Base-by-base conservation (phyloP, 192 early-diverging fungal genomes). In the Dimargaris cristalligena region DNA sequence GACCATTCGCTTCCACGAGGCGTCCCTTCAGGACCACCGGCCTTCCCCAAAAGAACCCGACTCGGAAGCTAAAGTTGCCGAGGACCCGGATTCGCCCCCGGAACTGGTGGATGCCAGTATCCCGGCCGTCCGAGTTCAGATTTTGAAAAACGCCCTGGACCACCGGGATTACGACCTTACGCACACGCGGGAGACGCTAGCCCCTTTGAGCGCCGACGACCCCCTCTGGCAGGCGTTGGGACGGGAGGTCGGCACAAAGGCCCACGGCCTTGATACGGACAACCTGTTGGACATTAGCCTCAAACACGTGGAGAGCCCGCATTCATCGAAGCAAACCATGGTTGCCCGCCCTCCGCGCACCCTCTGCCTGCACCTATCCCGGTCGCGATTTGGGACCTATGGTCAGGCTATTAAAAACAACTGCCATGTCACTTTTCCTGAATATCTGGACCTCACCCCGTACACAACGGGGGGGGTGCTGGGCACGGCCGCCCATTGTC, bases 301-400 rank as follows among this genome's bases (percentile, higher is more conserved):
- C 33, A 57, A 31, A 13, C 52, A 44, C n/a, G 68, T 66, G 35
- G 62, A 52, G 23, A 63, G 64, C 3, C 60, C 68, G 25, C 28
- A 59, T 34, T 74, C 87, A 6, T 82, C 78, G 2, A 90, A 90
- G 60, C 87, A 90, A 58, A 83, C 83, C 14, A 83, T 90, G 78
- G 80, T 97, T 69, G 93, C 88, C 8, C 82, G 84, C 30, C 77
- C 90, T 1, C 93, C 93, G 3, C 74, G 72, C 31, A 72, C 85
- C 32, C 80, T 97, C 13, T 84, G 81, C 58, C 74, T 94, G 32
- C 91, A 94, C 57, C 77, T 97, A 51, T 88, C 90, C 47, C 81
- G 91, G 28, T 87, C 86, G 6, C 77, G 93, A 34, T 90, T 74
- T 65, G 61, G 80, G 55, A 78, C 87, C 6, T 81, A 70, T 50